Conservation (phyloP, 148 eudicot genomes). For the Dianthus caryophyllus region DNA sequence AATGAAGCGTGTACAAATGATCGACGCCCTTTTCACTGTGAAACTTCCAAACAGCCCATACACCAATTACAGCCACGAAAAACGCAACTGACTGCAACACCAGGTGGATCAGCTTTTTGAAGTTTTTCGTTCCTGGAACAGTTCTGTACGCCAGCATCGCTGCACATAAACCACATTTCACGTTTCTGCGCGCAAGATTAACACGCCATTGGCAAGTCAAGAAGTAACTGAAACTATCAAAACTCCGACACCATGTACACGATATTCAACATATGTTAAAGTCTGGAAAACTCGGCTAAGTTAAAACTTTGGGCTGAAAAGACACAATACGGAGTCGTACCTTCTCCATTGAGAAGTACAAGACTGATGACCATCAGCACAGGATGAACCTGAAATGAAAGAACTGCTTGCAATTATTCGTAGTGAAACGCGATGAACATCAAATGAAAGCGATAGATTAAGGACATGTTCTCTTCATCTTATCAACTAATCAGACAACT, state of each 20-base stretch:
- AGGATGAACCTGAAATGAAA: constrained; percentile 74
- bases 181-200: background rate
- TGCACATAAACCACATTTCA: constrained; percentile 32
- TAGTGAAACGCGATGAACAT: background rate
- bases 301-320: background rate
- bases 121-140: constrained; percentile 71
- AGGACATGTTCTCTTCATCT: too few relatives aligned
- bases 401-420: background rate
- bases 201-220: background rate
- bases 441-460: too few relatives aligned
- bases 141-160: constrained; percentile 97
- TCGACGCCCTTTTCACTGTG: constrained; percentile 79
- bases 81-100: constrained; percentile 64
- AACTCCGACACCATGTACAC: background rate
- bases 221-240: background rate
- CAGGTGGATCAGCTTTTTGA: constrained; percentile 71
- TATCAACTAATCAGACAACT: too few relatives aligned
- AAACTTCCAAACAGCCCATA: constrained; percentile 81
- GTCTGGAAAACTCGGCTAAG: background rate
- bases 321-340: constrained; percentile 23
- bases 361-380: constrained; percentile 81
- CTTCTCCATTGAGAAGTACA: constrained; percentile 91
- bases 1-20: constrained; percentile 90
- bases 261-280: background rate
- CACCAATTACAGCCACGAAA: constrained; percentile 57